Conservation (phyloP, 768 basidiomycete genomes). For the Albatrellus ellisii region DNA sequence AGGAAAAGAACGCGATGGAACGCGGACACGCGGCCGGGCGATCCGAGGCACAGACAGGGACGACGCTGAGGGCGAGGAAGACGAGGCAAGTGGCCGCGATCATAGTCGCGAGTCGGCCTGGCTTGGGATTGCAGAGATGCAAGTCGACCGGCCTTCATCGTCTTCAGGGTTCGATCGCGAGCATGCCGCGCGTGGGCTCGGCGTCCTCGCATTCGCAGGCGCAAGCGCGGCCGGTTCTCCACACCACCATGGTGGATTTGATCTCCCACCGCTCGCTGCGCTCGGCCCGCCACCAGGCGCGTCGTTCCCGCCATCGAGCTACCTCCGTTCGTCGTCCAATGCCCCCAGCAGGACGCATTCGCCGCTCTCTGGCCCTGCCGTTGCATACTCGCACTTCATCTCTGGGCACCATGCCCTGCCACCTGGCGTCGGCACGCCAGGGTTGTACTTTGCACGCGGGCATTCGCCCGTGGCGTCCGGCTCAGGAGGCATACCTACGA, state of each 20-base stretch:
- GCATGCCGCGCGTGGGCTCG: slow-evolving; percentile 11
- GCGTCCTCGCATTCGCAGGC: not conserved
- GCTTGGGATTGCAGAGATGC: not conserved
- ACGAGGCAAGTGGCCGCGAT: slow-evolving; percentile 11
- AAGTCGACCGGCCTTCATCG: slow-evolving; percentile 6
- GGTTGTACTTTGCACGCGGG: slow-evolving; percentile 14
- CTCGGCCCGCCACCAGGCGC: slow-evolving; percentile 14
- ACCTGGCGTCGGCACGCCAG: slow-evolving; percentile 3
- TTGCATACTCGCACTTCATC: slow-evolving; percentile 23
- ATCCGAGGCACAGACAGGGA: slow-evolving; percentile 19
- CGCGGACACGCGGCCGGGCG: slow-evolving; percentile 10
- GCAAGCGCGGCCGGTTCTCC: not conserved
- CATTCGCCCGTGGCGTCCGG: slow-evolving; percentile 37
- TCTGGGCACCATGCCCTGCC: no score
- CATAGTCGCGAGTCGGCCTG: not conserved
- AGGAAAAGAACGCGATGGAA: slow-evolving; percentile 16
- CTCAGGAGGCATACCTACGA: slow-evolving; percentile 27
- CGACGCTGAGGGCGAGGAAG: slow-evolving; percentile 9
- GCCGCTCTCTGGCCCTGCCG: slow-evolving; percentile 38
- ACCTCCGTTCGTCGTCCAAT: slow-evolving; percentile 45
- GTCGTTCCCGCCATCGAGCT: slow-evolving; percentile 28
- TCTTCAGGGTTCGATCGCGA: slow-evolving; percentile 24
- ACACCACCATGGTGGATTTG: slow-evolving; percentile 34
- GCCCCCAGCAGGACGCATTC: slow-evolving; percentile 67
- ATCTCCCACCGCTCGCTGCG: slow-evolving; percentile 36